Evolutionary conservation across 495 filamentous ascomycete genomes (phyloP).

Genomic region (Lasiosphaeria miniovina): DNA sequence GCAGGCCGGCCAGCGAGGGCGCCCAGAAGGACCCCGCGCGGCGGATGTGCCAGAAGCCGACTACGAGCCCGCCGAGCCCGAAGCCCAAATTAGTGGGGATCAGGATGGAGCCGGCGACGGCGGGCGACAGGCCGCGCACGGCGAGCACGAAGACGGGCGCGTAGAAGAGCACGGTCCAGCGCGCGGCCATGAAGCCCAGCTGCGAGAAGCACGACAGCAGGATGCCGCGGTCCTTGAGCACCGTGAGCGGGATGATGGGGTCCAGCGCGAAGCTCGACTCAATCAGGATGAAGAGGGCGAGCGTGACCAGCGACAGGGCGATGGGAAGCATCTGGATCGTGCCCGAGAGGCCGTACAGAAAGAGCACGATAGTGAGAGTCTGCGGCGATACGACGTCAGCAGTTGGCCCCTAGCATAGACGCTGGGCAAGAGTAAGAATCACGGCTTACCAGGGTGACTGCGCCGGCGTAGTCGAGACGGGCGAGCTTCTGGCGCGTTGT

Average conservation of each 20-base stretch:
- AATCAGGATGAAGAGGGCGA: conserved; percentile 57
- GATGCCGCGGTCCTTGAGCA: conserved; percentile 61
- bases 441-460: conserved; percentile 53
- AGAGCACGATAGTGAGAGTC: conserved; percentile 54
- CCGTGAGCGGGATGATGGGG: conserved; percentile 66
- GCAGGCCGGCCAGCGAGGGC: conserved; percentile 52
- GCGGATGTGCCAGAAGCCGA: conserved; percentile 68
- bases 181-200: conserved; percentile 68
- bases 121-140: conserved; percentile 61
- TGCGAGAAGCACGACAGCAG: conserved; percentile 66
- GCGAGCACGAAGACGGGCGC: conserved; percentile 71
- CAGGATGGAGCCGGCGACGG: conserved; percentile 65
- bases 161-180: conserved; percentile 77
- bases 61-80: conserved; percentile 63
- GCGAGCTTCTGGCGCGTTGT: conserved; percentile 49
- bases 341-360: conserved; percentile 64
- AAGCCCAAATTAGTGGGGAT: conserved; percentile 77
- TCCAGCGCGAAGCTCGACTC: conserved; percentile 56
- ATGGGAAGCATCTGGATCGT: conserved; percentile 57
- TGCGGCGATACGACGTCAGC: conserved; percentile 20
- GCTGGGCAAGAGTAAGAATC: no score
- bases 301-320: conserved; percentile 49
- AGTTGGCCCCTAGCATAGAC: background rate
- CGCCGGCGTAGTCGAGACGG: conserved; percentile 67
- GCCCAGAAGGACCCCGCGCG: conserved; percentile 63